Percentiles rank a stretch among this genome's conserved stretches.
Conservation (phyloP, 2,329 filamentous ascomycete species). For the Trichoderma atroviride region DNA sequence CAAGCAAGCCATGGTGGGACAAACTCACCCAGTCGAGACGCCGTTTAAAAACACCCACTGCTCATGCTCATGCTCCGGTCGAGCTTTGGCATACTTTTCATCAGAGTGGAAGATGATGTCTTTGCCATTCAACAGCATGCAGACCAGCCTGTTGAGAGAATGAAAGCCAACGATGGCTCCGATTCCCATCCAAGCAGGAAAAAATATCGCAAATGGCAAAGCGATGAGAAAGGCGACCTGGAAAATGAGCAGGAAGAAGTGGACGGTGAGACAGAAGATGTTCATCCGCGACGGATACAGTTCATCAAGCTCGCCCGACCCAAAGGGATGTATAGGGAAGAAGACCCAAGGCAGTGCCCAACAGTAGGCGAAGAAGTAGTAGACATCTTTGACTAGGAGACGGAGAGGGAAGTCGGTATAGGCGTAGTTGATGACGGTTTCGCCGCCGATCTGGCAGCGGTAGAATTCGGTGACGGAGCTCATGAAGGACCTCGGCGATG, state of each 20-base stretch:
- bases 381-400: slow-evolving; percentile 56
- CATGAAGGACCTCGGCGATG: slow-evolving; percentile 32
- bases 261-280: slow-evolving; percentile 58
- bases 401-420: slow-evolving; percentile 60
- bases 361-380: slow-evolving; percentile 56
- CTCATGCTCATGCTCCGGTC: slow-evolving; percentile 60
- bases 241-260: slow-evolving; percentile 59
- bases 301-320: slow-evolving; percentile 63
- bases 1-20: background rate
- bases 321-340: slow-evolving; percentile 57
- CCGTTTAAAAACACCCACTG: slow-evolving; percentile 83
- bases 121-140: slow-evolving; percentile 54
- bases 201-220: slow-evolving; percentile 53
- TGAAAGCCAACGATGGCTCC: slow-evolving; percentile 49
- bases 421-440: slow-evolving; percentile 60
- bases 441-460: slow-evolving; percentile 60
- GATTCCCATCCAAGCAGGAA: slow-evolving; percentile 54
- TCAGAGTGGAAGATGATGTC: slow-evolving; percentile 55
- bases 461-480: slow-evolving; percentile 53
- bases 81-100: slow-evolving; percentile 52
- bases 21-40: slow-evolving; percentile 61
- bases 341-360: slow-evolving; percentile 64
- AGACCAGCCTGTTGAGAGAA: slow-evolving; percentile 54
- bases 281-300: slow-evolving; percentile 62
- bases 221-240: slow-evolving; percentile 64